Base-by-base conservation (phyloP, 495 filamentous ascomycete genomes). In the Annulohypoxylon stygium region DNA sequence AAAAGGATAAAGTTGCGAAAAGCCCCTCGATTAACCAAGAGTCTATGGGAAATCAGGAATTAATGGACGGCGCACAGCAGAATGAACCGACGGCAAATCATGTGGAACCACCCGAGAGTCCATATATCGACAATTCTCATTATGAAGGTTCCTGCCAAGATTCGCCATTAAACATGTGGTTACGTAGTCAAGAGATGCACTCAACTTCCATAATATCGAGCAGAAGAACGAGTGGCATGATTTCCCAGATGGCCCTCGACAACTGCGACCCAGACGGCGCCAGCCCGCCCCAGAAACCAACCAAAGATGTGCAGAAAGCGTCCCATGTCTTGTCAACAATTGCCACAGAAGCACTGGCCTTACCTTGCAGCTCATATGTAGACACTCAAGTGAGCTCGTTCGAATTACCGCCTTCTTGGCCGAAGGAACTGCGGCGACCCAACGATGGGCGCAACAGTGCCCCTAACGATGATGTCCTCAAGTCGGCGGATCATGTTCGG, bases 101-200 rank as follows among this genome's bases (percentile, higher is more conserved):
- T 65, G 4, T n/a, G 33, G n/a, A 58, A 58, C 53, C 68, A 58
- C 47, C 16, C 3, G 71, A 67, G 26, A 50, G 58, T 67, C 71
- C 36, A 47, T 67, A 14, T 62, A 72, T 20, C 41, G 75, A 30
- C 58, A 67, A 23, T 58, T 69, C 61, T 50, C n/a, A 59, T n/a
- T 70, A 70, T 39, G 69, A 55, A 54, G 34, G 37, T 12, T 64
- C 60, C 37, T 50, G 75, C 25, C 59, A 80, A 34, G 73, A 80
- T 68, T 83, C 81, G 0, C 81, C 81, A 30, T 47, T 84, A 45
- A 73, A 79, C 33, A 78, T 77, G n/a, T 84, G 82, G 82, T 65
- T 84, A 37, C 62, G 81, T 11, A 84, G 81, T 50, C 82, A 84
- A 63, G 80, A 79, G 16, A 64, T 82, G 20, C 76, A 75, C 26